Evolutionary conservation across 345 rosid genomes (phyloP), one percentile per base, ranked within the genome.

Genomic region (Moricandia arvensis): DNA sequence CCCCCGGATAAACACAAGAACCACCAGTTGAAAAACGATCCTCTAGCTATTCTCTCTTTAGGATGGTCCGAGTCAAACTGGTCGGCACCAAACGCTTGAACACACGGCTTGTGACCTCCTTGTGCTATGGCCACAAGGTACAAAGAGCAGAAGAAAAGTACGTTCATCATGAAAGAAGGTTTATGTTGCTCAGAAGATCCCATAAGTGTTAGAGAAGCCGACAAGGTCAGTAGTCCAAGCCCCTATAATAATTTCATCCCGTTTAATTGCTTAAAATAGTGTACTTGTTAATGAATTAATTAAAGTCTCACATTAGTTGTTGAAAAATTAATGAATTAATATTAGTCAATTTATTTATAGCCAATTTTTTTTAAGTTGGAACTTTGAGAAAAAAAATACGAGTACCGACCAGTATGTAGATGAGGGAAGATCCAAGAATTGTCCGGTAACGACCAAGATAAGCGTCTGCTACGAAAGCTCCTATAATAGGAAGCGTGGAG

Each of bases 391-490:
- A 2, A 4, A 17, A 35, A 63, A 37, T 9, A 37, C 5, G 3
- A 59, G 33, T 30, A 59, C 6, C 63, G 21, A 63, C 68, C 51
- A 63, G 17, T 35, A 38, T 38, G 68, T 63, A 63, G 31, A 63
- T 38, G 10, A 63, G 8, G 53, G 68, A 63, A 63, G 68, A 47
- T 63, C 4, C 67, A 18, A 63, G 66, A 35, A 63, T 63, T 63
- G 67, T 63, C 49, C 51, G 67, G 67, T 63, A 63, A 63, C 67
- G 67, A 63, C 67, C 67, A 3, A 63, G 67, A 35, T 63, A 63
- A 17, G 51, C 67, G 67, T 63, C 67, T 17, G 51, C 67, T 63
- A 63, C 51, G 21, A 63, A 63, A 18, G 67, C 67, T 63, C 67
- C 67, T 35, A 63, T 4, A 7, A 63, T 18, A 63, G 67, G 67